A percentile compares a stretch with the other conserved stretches of the same genome.
These are phyloP conservation scores for Pestalotiopsis sp. DNA, from an alignment of 2,329 filamentous ascomycete species.

Conservation along the genomic window DNA sequence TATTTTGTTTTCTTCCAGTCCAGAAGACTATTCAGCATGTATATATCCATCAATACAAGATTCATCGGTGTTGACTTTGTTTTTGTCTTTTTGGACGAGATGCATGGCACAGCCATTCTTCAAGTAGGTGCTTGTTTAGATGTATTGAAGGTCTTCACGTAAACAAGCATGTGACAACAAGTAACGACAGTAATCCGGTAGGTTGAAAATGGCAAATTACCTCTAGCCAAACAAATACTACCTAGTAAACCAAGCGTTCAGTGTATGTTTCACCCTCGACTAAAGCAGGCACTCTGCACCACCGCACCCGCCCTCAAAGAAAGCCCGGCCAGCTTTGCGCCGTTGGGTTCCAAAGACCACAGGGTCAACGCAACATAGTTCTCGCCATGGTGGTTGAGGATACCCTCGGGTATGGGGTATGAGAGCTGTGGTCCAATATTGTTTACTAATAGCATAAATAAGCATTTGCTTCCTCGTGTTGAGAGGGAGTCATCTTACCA, in stretches of 20 bases:
- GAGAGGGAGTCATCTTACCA: background rate
- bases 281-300: slow-evolving; percentile 35
- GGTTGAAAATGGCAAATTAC: too few species aligned
- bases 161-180: too few species aligned
- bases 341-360: slow-evolving; percentile 65
- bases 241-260: background rate
- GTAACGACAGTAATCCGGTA: too few species aligned
- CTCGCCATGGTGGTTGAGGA: slow-evolving; percentile 69
- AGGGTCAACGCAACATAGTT: slow-evolving; percentile 71
- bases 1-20: too few species aligned
- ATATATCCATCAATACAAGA: too few species aligned
- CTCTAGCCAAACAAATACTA: background rate
- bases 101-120: too few species aligned
- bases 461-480: background rate
- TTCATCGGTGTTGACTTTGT: too few species aligned
- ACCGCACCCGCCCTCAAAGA: slow-evolving; percentile 51
- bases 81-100: too few species aligned
- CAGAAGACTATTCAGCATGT: too few species aligned
- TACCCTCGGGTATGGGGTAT: slow-evolving; percentile 73
- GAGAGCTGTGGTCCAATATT: slow-evolving; percentile 74
- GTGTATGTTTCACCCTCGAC: slow-evolving; percentile 25
- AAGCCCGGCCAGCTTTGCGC: slow-evolving; percentile 55
- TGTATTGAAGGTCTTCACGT: too few species aligned
- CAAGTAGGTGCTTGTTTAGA: too few species aligned
- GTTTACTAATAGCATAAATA: slow-evolving; percentile 40